A percentile compares a stretch with the other conserved stretches of the same genome.
Evolutionary conservation across 1,139 yeast species (phyloP).

Genomic region (Geotrichum fermentans): DNA sequence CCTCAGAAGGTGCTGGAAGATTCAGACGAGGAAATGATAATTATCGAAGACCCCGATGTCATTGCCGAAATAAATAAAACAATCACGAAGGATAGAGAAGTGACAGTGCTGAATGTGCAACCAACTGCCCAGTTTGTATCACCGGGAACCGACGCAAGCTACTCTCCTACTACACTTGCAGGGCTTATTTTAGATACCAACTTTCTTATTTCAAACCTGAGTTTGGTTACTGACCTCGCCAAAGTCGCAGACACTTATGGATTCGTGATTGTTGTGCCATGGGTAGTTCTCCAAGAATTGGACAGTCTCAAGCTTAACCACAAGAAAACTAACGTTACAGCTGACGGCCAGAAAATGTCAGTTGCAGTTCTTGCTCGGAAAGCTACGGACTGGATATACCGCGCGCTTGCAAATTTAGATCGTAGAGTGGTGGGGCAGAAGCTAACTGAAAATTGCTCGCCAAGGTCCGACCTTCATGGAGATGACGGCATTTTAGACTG

Average conservation of each 20-base stretch:
- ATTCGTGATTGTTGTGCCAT: conserved; percentile 60
- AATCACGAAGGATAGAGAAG: not conserved
- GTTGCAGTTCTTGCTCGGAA: conserved; percentile 49
- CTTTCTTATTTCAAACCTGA: conserved; percentile 23
- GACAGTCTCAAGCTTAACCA: conserved; percentile 65
- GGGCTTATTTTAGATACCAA: conserved; percentile 25
- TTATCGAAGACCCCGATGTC: conserved; percentile 4
- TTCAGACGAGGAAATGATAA: conserved; percentile 11
- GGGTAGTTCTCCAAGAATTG: conserved; percentile 64
- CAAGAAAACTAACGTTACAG: conserved; percentile 20
- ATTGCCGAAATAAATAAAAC: not conserved
- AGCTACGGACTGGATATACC: conserved; percentile 77
- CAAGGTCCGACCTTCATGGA: conserved; percentile 44
- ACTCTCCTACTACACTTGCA: not conserved
- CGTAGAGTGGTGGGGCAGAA: conserved; percentile 63
- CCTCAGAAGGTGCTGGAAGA: not conserved
- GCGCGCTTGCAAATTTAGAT: conserved; percentile 49
- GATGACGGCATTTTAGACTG: conserved; percentile 89
- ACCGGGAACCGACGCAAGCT: not conserved
- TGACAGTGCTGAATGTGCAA: not conserved
- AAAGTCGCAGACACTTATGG: conserved; percentile 39
- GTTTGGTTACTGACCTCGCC: conserved; percentile 19
- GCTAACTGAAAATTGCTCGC: conserved; percentile 42
- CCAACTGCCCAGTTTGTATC: not conserved
- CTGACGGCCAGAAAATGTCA: conserved; percentile 2